phyloP scores from a whole-genome alignment of 78 protist genomes.

The Cavenderia fasciculata region DNA sequence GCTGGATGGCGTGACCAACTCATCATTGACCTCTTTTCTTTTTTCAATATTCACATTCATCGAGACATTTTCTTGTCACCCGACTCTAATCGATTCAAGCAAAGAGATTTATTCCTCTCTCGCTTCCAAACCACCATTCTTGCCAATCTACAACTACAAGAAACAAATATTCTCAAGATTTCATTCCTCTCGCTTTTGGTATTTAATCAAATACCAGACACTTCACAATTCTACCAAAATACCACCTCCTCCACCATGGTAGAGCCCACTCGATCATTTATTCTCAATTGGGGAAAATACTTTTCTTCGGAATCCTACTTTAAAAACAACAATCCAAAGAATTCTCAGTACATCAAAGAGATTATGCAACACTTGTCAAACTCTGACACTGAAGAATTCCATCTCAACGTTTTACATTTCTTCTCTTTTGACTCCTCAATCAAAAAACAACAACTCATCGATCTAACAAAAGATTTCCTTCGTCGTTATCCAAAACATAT shows the following conservation, averaged over 20 bases:
- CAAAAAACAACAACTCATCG: neutral
- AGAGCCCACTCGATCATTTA: neutral
- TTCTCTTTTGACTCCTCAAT: neutral
- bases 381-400: neutral
- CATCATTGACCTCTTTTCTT: neutral
- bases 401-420: neutral
- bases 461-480: neutral
- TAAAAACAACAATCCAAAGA: neutral
- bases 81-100: neutral
- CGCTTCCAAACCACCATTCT: neutral
- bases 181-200: constrained; percentile 8
- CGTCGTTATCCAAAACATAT: neutral
- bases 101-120: neutral
- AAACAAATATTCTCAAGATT: neutral
- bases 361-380: neutral
- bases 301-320: neutral
- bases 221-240: constrained; percentile 33
- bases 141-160: neutral
- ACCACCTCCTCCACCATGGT: neutral
- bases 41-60: neutral
- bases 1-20: constrained; percentile 14
- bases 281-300: neutral
- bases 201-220: constrained; percentile 16
- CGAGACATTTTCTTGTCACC: neutral
- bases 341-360: neutral